phyloP scores from a whole-genome alignment of 495 filamentous ascomycete genomes.

The Halenospora varia region DNA sequence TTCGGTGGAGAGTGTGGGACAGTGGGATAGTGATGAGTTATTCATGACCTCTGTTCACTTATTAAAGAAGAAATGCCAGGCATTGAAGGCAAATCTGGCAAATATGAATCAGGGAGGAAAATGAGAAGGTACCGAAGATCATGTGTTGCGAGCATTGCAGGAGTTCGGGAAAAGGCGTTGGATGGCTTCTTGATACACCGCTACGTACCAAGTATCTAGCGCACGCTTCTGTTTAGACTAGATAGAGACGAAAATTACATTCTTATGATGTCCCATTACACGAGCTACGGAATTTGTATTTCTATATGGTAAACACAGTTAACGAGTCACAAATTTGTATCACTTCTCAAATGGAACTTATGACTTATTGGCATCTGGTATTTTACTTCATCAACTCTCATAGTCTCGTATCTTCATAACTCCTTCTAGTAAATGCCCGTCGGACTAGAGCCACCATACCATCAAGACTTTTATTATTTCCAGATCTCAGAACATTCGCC shows the following conservation, averaged over 20 bases:
- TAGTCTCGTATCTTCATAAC: constrained; percentile 5
- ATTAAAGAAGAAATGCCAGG: constrained; percentile 71
- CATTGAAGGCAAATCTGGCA: constrained; percentile 57
- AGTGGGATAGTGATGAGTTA: constrained; percentile 84
- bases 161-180: constrained; percentile 22
- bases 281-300: too few species aligned
- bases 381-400: too few species aligned
- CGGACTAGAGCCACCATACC: background rate
- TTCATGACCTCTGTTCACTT: constrained; percentile 85
- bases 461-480: background rate
- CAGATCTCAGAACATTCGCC: background rate
- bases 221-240: constrained; percentile 1
- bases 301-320: too few species aligned
- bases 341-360: too few species aligned
- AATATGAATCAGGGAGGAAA: constrained; percentile 30
- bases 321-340: too few species aligned
- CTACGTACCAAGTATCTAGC: constrained; percentile 15
- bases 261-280: background rate
- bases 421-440: background rate
- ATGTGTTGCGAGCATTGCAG: constrained; percentile 13
- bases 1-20: constrained; percentile 88
- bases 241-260: background rate
- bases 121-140: constrained; percentile 1
- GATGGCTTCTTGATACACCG: constrained; percentile 5
- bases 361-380: too few species aligned